These are phyloP conservation scores for Penicillium verrucosum DNA, from an alignment of 2,329 filamentous ascomycete genomes.

Conservation along the genomic window DNA sequence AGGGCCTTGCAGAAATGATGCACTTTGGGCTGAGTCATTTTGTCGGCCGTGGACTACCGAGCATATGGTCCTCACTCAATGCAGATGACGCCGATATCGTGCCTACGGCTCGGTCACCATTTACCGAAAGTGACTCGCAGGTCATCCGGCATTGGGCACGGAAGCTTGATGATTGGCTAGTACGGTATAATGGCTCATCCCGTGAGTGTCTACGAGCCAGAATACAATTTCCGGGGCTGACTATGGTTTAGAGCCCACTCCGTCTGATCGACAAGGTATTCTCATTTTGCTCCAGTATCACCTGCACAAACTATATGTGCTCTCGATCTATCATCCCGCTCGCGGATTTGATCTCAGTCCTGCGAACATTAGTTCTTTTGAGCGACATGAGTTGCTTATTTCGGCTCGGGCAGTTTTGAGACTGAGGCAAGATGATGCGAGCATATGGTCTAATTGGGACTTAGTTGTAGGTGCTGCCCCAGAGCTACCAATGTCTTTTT, in stretches of 20 bases:
- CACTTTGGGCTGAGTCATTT: slow-evolving; percentile 31
- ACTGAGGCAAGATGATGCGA: slow-evolving; percentile 28
- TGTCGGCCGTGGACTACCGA: slow-evolving; percentile 28
- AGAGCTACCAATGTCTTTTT: neutral
- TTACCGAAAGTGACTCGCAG: slow-evolving; percentile 27
- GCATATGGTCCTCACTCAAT: slow-evolving; percentile 30
- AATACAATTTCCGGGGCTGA: neutral
- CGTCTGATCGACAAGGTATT: slow-evolving; percentile 30
- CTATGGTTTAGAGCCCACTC: slow-evolving; percentile 21
- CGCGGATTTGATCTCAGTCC: slow-evolving; percentile 29
- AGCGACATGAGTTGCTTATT: slow-evolving; percentile 29
- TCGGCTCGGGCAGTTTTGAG: slow-evolving; percentile 31
- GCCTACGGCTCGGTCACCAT: slow-evolving; percentile 16
- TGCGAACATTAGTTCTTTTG: slow-evolving; percentile 25
- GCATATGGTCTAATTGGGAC: slow-evolving; percentile 35
- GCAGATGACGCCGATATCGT: slow-evolving; percentile 12
- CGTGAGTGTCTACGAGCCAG: slow-evolving; percentile 15
- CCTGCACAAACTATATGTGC: slow-evolving; percentile 30
- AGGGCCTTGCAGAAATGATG: slow-evolving; percentile 31
- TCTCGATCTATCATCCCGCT: slow-evolving; percentile 32
- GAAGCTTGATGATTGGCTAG: slow-evolving; percentile 30
- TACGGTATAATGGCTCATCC: slow-evolving; percentile 28
- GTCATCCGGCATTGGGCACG: slow-evolving; percentile 30
- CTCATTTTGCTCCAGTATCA: slow-evolving; percentile 32
- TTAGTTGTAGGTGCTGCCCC: slow-evolving; percentile 21